Conservation (phyloP, 768 basidiomycete genomes). For the Lentinula guzmanii region DNA sequence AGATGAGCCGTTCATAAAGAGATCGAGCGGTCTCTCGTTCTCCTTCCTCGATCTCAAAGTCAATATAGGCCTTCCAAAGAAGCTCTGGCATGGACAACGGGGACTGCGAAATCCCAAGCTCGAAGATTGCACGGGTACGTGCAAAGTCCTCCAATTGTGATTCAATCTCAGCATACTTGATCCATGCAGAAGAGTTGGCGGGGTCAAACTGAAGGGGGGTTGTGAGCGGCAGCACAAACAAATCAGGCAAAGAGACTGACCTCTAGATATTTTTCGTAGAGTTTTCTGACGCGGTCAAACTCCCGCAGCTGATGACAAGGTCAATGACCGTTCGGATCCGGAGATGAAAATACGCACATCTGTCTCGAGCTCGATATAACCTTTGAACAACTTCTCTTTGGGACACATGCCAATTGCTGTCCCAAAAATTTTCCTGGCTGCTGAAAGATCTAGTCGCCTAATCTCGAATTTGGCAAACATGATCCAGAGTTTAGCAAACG, state of each 20-base stretch:
- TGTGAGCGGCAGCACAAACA: neutral
- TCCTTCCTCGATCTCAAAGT: constrained; percentile 93
- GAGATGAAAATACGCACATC: constrained; percentile 45
- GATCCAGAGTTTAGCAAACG: constrained; percentile 95
- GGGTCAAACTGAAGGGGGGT: constrained; percentile 61
- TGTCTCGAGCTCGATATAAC: constrained; percentile 91
- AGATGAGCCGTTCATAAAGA: constrained; percentile 83
- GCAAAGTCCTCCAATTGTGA: constrained; percentile 79
- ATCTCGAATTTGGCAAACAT: constrained; percentile 92
- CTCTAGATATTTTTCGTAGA: constrained; percentile 95
- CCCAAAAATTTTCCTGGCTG: constrained; percentile 87
- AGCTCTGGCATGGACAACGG: constrained; percentile 93
- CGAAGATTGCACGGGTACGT: constrained; percentile 91
- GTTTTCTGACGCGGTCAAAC: constrained; percentile 85
- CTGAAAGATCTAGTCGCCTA: constrained; percentile 69
- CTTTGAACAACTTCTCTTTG: constrained; percentile 92
- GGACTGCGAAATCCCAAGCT: constrained; percentile 79
- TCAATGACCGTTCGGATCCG: neutral
- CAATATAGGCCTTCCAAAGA: constrained; percentile 93
- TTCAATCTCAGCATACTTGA: constrained; percentile 92
- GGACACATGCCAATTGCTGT: constrained; percentile 93
- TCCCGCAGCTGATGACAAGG: constrained; percentile 63
- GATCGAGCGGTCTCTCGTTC: constrained; percentile 81
- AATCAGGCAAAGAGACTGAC: constrained; percentile 26
- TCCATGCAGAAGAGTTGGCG: constrained; percentile 90